These are phyloP conservation scores for Aspergillus sp. DNA, from an alignment of 2,329 filamentous ascomycete species.

Conservation along the genomic window DNA sequence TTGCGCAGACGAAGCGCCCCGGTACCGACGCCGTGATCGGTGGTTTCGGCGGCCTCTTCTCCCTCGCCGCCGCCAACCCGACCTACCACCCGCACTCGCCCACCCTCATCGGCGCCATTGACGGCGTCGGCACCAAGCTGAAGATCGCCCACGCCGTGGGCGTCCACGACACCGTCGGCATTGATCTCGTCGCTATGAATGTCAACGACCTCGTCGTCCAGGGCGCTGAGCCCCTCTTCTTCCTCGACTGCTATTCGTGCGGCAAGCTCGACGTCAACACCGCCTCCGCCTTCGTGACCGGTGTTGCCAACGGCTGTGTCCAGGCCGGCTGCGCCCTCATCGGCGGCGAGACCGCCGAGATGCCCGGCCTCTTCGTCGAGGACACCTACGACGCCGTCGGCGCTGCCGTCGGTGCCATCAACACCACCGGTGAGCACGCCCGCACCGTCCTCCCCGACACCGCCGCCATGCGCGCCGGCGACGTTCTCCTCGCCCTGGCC, in stretches of 20 bases:
- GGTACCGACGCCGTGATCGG: conserved; percentile 93
- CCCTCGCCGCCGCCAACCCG: conserved; percentile 64
- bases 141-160: conserved; percentile 89
- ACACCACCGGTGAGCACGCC: conserved; percentile 50
- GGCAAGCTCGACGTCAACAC: conserved; percentile 76
- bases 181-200: conserved; percentile 98
- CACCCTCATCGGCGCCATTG: conserved; percentile 88
- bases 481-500: conserved; percentile 79
- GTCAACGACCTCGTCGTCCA: conserved; percentile 97
- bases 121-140: conserved; percentile 94
- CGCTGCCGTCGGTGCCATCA: conserved; percentile 81
- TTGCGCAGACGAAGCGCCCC: conserved; percentile 78
- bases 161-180: conserved; percentile 91
- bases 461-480: conserved; percentile 73
- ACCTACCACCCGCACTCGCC: conserved; percentile 75
- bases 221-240: conserved; percentile 90
- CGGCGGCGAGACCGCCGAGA: conserved; percentile 97
- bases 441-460: conserved; percentile 71
- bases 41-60: conserved; percentile 87
- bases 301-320: conserved; percentile 83
- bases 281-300: conserved; percentile 83
- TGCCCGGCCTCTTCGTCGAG: conserved; percentile 89
- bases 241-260: conserved; percentile 97
- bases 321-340: conserved; percentile 85
- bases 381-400: conserved; percentile 94